phyloP scores from a whole-genome alignment of 805 yeast genomes.

The Saccharomycopsis amapae region DNA sequence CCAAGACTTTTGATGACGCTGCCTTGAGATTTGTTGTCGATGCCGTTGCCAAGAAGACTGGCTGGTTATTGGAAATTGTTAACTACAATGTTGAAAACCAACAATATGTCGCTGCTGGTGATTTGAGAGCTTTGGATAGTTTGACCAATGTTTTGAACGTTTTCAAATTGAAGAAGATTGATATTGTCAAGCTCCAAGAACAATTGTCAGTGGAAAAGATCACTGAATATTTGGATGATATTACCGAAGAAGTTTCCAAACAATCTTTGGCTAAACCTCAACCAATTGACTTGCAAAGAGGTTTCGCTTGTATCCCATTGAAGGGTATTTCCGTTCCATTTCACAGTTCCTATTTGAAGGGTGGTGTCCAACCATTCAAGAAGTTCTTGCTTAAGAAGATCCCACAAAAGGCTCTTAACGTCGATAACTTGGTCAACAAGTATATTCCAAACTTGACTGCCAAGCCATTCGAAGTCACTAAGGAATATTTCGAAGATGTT shows the following conservation, averaged over 20 bases:
- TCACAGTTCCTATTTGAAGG: slow-evolving; percentile 97
- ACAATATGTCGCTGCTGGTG: slow-evolving; percentile 99
- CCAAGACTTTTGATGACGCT: slow-evolving; percentile 82
- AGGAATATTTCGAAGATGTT: slow-evolving; percentile 95
- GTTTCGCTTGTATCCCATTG: slow-evolving; percentile 96
- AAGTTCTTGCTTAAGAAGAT: slow-evolving; percentile 95
- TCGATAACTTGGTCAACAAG: slow-evolving; percentile 86
- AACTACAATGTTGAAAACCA: slow-evolving; percentile 97
- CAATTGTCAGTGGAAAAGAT: slow-evolving; percentile 81
- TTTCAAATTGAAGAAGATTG: slow-evolving; percentile 89
- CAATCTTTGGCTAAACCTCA: slow-evolving; percentile 84
- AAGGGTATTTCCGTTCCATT: slow-evolving; percentile 99
- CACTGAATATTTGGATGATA: slow-evolving; percentile 79
- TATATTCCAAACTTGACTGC: slow-evolving; percentile 99
- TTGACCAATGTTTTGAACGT: slow-evolving; percentile 89
- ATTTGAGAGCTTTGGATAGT: slow-evolving; percentile 88
- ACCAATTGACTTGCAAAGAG: slow-evolving; percentile 96
- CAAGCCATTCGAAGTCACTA: slow-evolving; percentile 90
- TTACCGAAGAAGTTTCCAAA: slow-evolving; percentile 77
- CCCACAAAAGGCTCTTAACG: slow-evolving; percentile 90
- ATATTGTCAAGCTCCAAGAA: slow-evolving; percentile 80
- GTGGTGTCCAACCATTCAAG: slow-evolving; percentile 99
- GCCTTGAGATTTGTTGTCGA: slow-evolving; percentile 93
- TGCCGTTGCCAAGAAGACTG: slow-evolving; percentile 73
- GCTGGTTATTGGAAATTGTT: slow-evolving; percentile 95